Base-by-base conservation (phyloP, 2,329 filamentous ascomycete species). In the Botrytis hyacinthi region DNA sequence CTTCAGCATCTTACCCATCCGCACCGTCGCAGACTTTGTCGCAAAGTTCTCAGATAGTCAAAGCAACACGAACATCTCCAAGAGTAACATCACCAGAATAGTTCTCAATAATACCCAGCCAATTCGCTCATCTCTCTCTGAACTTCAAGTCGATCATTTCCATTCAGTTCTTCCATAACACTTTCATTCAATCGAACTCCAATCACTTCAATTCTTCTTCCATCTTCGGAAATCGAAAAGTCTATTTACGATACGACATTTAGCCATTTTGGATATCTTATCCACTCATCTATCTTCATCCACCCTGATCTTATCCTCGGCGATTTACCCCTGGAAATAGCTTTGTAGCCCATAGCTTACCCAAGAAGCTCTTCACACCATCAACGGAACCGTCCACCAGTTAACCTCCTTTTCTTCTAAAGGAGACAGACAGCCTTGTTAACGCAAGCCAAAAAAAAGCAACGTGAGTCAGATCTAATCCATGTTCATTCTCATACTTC, bases 1-100 rank as follows among this genome's bases (percentile, higher is more conserved):
- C 76, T 75, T 73, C 73, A 74, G 74, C 73, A 75, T 75, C 73
- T 35, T 74, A 59, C 68, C 67, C 48, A 42, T 71, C 60, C 74
- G 75, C 75, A 73, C 76, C 76, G 78, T 79, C 77, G 77, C 78
- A 79, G 77, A 76, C 74, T 70, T 74, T 77, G 76, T 79, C 78
- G 77, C 77, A 76, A 76, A 78, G 77, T 77, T 68, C 77, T 78
- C 74, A 74, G 73, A 77, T 75, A 75, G 75, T 79, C 77, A 77
- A 78, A 79, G 78, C 78, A 77, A 75, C 76, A 73, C 73, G 74
- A 76, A 74, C 73, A 72, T 76, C 74, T 22, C 37, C 22, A 44
- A 72, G 32, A 68, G 32, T 66, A 70, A 76, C 72, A 74, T 65
- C 62, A 8, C 62, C 62, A 46, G 40, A 40, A 54, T 6, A n/a